A percentile compares a stretch with the other conserved stretches of the same genome.
phyloP scores from a whole-genome alignment of 139 green algal species.

The Raphidocelis subcapitata region DNA sequence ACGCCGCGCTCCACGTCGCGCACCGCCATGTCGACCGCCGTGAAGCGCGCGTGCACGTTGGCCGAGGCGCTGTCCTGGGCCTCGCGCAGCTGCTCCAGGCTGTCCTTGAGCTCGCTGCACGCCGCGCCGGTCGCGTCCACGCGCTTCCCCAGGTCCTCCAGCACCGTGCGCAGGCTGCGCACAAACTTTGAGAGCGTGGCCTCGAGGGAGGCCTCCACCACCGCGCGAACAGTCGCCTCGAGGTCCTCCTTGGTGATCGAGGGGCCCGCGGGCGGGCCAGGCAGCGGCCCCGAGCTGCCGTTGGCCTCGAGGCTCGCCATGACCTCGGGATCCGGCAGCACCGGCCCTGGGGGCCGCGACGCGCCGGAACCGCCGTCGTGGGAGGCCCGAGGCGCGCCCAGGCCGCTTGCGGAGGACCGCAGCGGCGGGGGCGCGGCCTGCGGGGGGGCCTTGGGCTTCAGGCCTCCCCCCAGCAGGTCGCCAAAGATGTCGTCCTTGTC shows the following conservation, averaged over 20 bases:
- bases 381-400: not conserved
- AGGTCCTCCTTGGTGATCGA: constrained; percentile 37
- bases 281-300: not conserved
- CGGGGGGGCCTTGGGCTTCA: not conserved
- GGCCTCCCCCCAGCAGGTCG: constrained; percentile 6
- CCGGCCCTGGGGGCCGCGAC: not conserved
- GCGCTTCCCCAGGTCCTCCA: constrained; percentile 49
- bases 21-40: constrained; percentile 46
- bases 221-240: constrained; percentile 19
- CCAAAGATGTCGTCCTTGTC: constrained; percentile 22
- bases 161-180: constrained; percentile 49
- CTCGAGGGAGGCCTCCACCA: constrained; percentile 40
- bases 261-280: not conserved
- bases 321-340: constrained; percentile 29
- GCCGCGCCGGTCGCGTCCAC: constrained; percentile 28
- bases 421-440: not conserved
- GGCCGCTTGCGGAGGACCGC: not conserved
- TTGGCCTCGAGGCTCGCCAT: constrained; percentile 11
- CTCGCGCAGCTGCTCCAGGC: constrained; percentile 35
- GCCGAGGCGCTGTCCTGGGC: constrained; percentile 21
- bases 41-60: constrained; percentile 39
- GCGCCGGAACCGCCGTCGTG: not conserved
- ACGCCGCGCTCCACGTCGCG: constrained; percentile 60
- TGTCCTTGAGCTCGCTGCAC: constrained; percentile 21
- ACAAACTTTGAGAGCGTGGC: constrained; percentile 56